Base-by-base conservation (phyloP, 139 green algal genomes). In the Chlamydomonas sphaeroides region DNA sequence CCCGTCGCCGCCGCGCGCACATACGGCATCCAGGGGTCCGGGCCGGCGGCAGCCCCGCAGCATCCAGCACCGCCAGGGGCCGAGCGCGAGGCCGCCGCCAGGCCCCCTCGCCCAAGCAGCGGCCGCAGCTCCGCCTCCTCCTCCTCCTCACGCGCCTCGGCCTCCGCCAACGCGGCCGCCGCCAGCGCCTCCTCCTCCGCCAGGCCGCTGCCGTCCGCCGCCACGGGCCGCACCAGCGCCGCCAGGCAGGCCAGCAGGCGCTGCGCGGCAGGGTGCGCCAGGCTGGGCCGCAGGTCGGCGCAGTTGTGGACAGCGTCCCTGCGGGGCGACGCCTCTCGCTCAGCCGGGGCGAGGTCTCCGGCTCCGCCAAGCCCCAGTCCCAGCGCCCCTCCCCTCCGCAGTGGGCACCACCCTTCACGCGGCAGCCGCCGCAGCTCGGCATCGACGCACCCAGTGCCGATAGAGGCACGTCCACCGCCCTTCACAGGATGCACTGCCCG, bases 221-320 rank as follows among this genome's bases (percentile, higher is more conserved):
- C 30, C 21, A 39, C 32, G 2, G 63, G 32, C 63, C 6, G 63
- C 63, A 56, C 35, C 8, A 83, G 62, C 0, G 63, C 45, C 20
- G 28, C 7, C 38, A 86, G 70, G 59, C 70, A 76, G 7, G 49
- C 21, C 3, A 38, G 63, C 81, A 86, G 81, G 69, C 42, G 28
- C 6, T 30, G 49, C 7, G 65, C 49, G 5, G 71, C 48, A 6
- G 86, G 77, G 39, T 86, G 86, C 6, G 45, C 61, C 51, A 90
- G 33, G 68, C 56, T 71, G n/a, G 61, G 76, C 39, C 41, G 62
- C 76, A 87, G 48, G 65, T 83, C 82, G 5, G 30, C 66, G 39
- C 68, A 48, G 36, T 62, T 41, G 41, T 70, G 57, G 18, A 68
- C 63, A 11, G 51, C 53, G 48, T 79, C 53, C 56, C 49, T 71